phyloP scores from a whole-genome alignment of 2,329 filamentous ascomycete genomes.

The Monosporascus ibericus region DNA sequence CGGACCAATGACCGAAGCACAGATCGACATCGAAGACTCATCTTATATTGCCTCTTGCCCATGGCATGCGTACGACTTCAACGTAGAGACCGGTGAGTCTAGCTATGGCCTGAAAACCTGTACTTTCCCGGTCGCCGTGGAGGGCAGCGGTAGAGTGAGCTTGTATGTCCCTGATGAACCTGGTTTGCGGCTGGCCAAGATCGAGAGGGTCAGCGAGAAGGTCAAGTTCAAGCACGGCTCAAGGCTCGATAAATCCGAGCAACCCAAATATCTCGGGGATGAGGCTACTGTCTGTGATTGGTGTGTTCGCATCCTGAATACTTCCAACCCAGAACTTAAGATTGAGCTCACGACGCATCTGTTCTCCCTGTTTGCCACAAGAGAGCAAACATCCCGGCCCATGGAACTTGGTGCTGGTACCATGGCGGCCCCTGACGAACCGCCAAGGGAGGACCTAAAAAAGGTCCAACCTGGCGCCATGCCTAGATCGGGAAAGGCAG shows the following conservation, averaged over 20 bases:
- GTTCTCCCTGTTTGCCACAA: slow-evolving; percentile 33
- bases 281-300: slow-evolving; percentile 39
- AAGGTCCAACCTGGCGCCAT: slow-evolving; percentile 33
- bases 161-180: slow-evolving; percentile 25
- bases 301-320: slow-evolving; percentile 39
- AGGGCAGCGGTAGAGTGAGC: slow-evolving; percentile 25
- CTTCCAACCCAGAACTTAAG: slow-evolving; percentile 38
- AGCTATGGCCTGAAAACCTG: slow-evolving; percentile 40
- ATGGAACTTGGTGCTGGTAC: slow-evolving; percentile 35
- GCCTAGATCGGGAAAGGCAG: slow-evolving; percentile 34
- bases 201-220: slow-evolving; percentile 39
- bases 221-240: slow-evolving; percentile 35
- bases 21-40: slow-evolving; percentile 41
- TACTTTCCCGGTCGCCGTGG: slow-evolving; percentile 35
- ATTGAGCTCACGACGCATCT: slow-evolving; percentile 39
- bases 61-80: slow-evolving; percentile 44
- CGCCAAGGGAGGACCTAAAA: slow-evolving; percentile 33
- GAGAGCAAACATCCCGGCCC: slow-evolving; percentile 30
- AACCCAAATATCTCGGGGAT: slow-evolving; percentile 28
- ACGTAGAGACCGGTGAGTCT: slow-evolving; percentile 41
- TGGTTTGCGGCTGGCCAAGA: slow-evolving; percentile 20
- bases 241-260: slow-evolving; percentile 10
- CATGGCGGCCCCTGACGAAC: slow-evolving; percentile 30
- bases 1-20: slow-evolving; percentile 38
- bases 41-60: slow-evolving; percentile 40